These are phyloP conservation scores for Phytophthora sp. DNA, from an alignment of 352 stramenopile species.

Conservation along the genomic window DNA sequence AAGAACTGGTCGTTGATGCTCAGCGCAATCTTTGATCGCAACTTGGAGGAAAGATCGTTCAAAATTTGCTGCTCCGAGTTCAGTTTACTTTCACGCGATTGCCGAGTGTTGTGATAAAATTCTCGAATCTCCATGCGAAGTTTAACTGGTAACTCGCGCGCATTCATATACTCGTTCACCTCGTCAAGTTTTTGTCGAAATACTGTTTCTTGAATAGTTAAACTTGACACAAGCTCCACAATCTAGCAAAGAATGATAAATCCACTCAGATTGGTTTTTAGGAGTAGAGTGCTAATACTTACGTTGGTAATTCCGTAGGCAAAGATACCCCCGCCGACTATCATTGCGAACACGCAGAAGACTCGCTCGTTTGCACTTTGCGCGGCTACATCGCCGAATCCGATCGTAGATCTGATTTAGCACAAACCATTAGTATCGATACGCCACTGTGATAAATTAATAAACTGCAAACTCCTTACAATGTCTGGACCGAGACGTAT, in stretches of 20 bases:
- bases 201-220: conserved; percentile 65
- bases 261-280: too few species aligned
- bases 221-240: conserved; percentile 73
- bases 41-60: conserved; percentile 65
- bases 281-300: conserved; percentile 6
- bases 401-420: conserved; percentile 54
- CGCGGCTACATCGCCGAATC: conserved; percentile 58
- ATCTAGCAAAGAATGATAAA: conserved; percentile 40
- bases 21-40: conserved; percentile 79
- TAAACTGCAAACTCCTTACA: conserved; percentile 42
- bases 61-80: conserved; percentile 70
- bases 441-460: neutral
- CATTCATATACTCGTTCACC: conserved; percentile 83
- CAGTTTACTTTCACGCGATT: conserved; percentile 71
- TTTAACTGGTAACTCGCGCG: conserved; percentile 68
- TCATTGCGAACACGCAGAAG: conserved; percentile 78
- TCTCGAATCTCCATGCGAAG: conserved; percentile 79
- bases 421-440: neutral
- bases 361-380: conserved; percentile 61
- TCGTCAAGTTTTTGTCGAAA: conserved; percentile 81
- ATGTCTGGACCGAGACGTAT: conserved; percentile 76
- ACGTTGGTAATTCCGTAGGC: conserved; percentile 86
- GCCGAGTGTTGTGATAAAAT: conserved; percentile 77
- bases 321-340: conserved; percentile 72
- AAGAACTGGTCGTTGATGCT: conserved; percentile 82